These are phyloP conservation scores for Herpetomonas muscarum DNA, from an alignment of 208 protist species.

Conservation along the genomic window DNA sequence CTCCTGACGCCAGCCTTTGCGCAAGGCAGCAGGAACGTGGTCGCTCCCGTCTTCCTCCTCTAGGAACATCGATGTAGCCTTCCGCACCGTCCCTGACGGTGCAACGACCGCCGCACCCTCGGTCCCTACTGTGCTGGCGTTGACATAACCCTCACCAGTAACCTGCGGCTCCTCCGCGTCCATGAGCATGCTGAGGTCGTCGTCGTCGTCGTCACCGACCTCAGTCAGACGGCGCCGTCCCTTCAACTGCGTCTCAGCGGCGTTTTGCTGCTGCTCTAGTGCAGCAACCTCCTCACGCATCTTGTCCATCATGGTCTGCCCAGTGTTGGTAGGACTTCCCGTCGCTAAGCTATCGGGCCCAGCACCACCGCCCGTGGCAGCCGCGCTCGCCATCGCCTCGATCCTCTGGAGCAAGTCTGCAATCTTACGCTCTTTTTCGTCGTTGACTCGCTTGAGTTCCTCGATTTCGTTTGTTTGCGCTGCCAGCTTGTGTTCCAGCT, in stretches of 20 bases:
- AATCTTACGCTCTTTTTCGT: slow-evolving; percentile 63
- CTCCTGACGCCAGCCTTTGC: too few relatives aligned
- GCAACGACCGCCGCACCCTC: too few relatives aligned
- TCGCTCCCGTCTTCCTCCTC: too few relatives aligned
- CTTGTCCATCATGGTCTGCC: slow-evolving; percentile 31
- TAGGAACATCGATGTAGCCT: too few relatives aligned
- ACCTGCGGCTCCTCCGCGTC: not conserved
- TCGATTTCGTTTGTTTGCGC: slow-evolving; percentile 56
- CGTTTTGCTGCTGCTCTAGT: slow-evolving; percentile 57
- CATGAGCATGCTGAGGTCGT: not conserved
- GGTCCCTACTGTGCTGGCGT: too few relatives aligned
- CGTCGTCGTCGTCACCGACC: not conserved
- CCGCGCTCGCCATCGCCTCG: slow-evolving; percentile 11
- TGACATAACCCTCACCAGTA: slow-evolving; percentile 5
- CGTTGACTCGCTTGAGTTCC: slow-evolving; percentile 43
- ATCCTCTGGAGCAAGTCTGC: slow-evolving; percentile 57
- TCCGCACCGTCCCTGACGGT: too few relatives aligned
- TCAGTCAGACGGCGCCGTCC: slow-evolving; percentile 15
- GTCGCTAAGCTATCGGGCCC: not conserved
- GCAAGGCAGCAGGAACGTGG: too few relatives aligned
- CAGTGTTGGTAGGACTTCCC: not conserved
- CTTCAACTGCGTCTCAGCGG: slow-evolving; percentile 23
- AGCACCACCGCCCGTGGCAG: not conserved
- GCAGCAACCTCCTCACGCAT: slow-evolving; percentile 55
- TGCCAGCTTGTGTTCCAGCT: slow-evolving; percentile 47